Base-by-base conservation (phyloP, 176 grass and related monocot species). In the Rhipidocladum racemiflorum region DNA sequence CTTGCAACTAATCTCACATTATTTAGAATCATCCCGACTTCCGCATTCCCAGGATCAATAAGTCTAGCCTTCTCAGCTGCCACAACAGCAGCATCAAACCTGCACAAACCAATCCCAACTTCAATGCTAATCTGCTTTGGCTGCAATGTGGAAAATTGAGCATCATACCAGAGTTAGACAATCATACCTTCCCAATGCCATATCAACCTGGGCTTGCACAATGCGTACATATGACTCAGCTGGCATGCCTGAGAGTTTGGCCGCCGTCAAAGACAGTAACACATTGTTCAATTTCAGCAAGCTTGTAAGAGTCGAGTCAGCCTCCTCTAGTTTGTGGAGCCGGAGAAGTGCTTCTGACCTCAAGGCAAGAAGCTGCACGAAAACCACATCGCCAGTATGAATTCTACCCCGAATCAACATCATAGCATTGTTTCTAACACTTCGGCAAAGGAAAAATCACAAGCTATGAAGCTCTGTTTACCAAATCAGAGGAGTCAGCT, bases 291-390 rank as follows among this genome's bases (percentile, higher is more conserved):
- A 79, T 83, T 95, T 91, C 21, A 79, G 49, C 57, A 82, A 64
- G 78, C 73, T 84, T 61, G 87, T 75, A 65, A 93, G 84, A 80
- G 91, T 87, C 24, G 87, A 91, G 65, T 91, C 80, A 79, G 96
- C 92, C 69, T 99, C 96, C 65, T 88, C 92, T 28, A 95, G 70
- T 63, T 90, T 93, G 72, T 99, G 85, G 39, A 99, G 83, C 27
- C 59, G 82, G 42, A 99, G 92, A 86, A 95, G 93, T 71, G 92
- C 92, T 89, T 99, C 96, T 21, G 93, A 92, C 84, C 93, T 99
- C 34, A 83, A 76, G 56, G 92, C 89, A 81, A 93, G 79, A 74
- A 99, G 89, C 96, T 99, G 84, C 49, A 80, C 35, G 5, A 20
- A 62, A 34, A 85, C 43, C 21, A 45, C 0, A 12, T 59, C 51